Evolutionary conservation across 2,329 filamentous ascomycete genomes (phyloP), one percentile per base, ranked within the genome.

Genomic region (Pestalotiopsis sp.): DNA sequence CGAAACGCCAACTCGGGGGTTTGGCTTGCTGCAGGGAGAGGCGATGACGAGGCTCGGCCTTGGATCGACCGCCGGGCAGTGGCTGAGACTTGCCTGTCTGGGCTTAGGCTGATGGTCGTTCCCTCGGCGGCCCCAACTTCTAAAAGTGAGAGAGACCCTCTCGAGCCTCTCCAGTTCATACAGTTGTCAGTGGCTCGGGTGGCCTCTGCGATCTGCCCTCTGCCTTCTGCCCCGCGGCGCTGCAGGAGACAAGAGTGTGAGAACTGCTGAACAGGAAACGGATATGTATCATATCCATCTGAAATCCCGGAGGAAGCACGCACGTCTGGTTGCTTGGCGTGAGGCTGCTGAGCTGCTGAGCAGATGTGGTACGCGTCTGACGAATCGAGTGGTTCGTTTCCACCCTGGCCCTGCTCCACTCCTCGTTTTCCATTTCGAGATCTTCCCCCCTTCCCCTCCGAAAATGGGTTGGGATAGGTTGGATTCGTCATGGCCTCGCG

Each of bases 11-110:
- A 66, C 20, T 39, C 52, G 13, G 31, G 65, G 56, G 27, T 36
- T 41, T 60, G 17, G 52, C 39, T 36, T 49, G 27, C 56, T 66
- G 45, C 31, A 56, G 45, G 45, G 65, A 36, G 65, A 52, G 65
- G 66, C 66, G 66, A 67, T 67, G 66, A 67, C 66, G 66, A 67
- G 66, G 66, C 66, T 58, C 59, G 66, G 66, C 66, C 36, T 36
- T 58, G 39, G 58, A 52, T 60, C 59, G 61, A 27, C 36, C 36
- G 31, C 57, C 52, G 57, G 58, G 58, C 17, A 67, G 66, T 67
- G 66, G 66, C 66, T 63, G 66, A 67, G 64, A 66, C 25, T 66
- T 66, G 64, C 64, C 64, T 66, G 20, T 36, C 39, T 23, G 36
- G 56, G 64, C 14, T 52, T 66, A 66, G 36, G 14, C 45, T 52